phyloP scores from a whole-genome alignment of 345 rosid species.

The Syzygium jambos region DNA sequence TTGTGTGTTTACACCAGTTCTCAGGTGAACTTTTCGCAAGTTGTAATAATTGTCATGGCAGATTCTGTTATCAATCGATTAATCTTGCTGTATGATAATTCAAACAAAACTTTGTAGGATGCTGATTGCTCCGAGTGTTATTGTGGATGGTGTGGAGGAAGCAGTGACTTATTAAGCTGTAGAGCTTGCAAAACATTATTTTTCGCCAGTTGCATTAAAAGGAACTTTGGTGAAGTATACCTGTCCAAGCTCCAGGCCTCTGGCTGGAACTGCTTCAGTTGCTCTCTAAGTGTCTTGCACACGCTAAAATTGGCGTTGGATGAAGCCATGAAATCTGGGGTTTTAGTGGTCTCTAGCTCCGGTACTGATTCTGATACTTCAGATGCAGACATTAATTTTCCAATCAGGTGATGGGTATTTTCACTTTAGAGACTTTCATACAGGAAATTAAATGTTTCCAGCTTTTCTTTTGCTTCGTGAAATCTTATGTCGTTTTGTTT shows the following conservation, averaged over 20 bases:
- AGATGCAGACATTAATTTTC: constrained; percentile 36
- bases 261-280: constrained; percentile 82
- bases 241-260: constrained; percentile 50
- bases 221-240: constrained; percentile 71
- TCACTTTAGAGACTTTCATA: background rate
- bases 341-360: constrained; percentile 32
- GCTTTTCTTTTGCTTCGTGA: background rate
- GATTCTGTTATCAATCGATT: background rate
- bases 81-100: background rate
- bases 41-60: background rate
- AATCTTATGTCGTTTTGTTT: background rate
- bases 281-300: constrained; percentile 67
- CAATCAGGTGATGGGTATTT: constrained; percentile 36
- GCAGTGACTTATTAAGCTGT: constrained; percentile 61
- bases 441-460: background rate
- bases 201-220: constrained; percentile 65
- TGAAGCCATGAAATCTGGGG: constrained; percentile 53
- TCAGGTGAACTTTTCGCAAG: background rate
- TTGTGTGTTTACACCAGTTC: background rate
- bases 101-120: constrained; percentile 36
- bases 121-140: constrained; percentile 52
- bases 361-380: constrained; percentile 66
- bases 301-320: constrained; percentile 55
- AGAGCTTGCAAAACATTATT: constrained; percentile 65
- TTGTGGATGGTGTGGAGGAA: constrained; percentile 91